phyloP scores from a whole-genome alignment of 2,329 filamentous ascomycete species.

The Cladosporium sp. region DNA sequence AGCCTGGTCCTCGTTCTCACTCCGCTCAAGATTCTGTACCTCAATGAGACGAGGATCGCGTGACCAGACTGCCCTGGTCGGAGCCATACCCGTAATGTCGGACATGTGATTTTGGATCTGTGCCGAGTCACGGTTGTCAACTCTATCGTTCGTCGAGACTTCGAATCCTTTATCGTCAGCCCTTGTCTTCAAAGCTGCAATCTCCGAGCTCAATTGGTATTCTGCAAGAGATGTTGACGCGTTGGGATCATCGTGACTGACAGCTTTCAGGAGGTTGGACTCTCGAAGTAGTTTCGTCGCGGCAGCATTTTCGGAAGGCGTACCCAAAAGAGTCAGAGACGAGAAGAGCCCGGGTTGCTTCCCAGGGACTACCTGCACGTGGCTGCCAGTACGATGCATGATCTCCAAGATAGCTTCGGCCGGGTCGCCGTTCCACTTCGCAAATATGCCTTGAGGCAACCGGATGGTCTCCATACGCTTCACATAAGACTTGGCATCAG shows the following conservation, averaged over 20 bases:
- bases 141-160: too few relatives aligned
- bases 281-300: constrained; percentile 18
- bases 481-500: constrained; percentile 10
- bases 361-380: constrained; percentile 19
- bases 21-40: not conserved
- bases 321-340: constrained; percentile 21
- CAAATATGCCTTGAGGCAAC: constrained; percentile 17
- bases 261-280: constrained; percentile 11
- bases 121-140: not conserved
- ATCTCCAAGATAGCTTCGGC: constrained; percentile 24
- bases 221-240: not conserved
- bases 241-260: constrained; percentile 5
- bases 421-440: constrained; percentile 13
- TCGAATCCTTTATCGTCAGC: not conserved
- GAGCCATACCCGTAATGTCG: not conserved
- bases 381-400: constrained; percentile 28
- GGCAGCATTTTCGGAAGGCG: constrained; percentile 16
- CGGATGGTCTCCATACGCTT: constrained; percentile 21
- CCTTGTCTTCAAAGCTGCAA: not conserved
- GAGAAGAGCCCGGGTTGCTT: constrained; percentile 14
- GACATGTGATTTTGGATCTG: not conserved
- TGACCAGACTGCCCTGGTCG: constrained; percentile 3
- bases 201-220: not conserved
- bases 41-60: too few relatives aligned
- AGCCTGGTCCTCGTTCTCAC: not conserved